Evolutionary conservation across 2,329 filamentous ascomycete genomes (phyloP), one percentile per base, ranked within the genome.

Genomic region (Talaromyces funiculosus): DNA sequence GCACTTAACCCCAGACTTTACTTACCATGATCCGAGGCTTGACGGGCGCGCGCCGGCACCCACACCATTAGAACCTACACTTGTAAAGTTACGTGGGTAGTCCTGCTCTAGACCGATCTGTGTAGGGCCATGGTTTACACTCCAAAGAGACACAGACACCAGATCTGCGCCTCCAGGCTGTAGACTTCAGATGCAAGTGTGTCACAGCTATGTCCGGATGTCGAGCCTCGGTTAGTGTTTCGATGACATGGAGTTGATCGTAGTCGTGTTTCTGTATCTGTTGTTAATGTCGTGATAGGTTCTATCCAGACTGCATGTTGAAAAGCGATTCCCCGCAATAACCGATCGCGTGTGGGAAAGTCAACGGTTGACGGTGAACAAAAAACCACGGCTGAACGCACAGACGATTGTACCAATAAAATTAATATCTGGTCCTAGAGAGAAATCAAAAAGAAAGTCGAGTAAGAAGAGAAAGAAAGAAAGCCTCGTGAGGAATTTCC

Each of bases 401-500:
- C n/a, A 16, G 22, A n/a, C 40, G 1, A 6, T n/a, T n/a, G 3
- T 29, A 18, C 43, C 22, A 29, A 47, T 29, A 47, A 47, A 26
- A 47, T 22, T 9, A 45, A n/a, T 26, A 10, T 14, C 10, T 35
- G 29, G 18, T 31, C 20, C 45, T 6, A 18, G 26, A 31, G 7
- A 18, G 26, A n/a, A 51, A 20, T n/a, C 14, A 33, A 9, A 47
- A 1, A 47, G 2, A 12, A 45, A 45, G 42, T n/a, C 14, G 2
- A 7, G 14, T 16, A n/a, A 9, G 31, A 24, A 18, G 14, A 40
- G 18, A 20, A 20, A 22, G 22, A 31, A 18, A 55, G 8, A 40
- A 14, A 26, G 53, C 35, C 53, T 42, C 53, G 53, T 55, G 53
- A 55, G 37, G 22, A 24, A 38, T 29, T 55, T 42, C 53, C 53